Base-by-base conservation (phyloP, 768 basidiomycete genomes). In the Collybia mongolica region DNA sequence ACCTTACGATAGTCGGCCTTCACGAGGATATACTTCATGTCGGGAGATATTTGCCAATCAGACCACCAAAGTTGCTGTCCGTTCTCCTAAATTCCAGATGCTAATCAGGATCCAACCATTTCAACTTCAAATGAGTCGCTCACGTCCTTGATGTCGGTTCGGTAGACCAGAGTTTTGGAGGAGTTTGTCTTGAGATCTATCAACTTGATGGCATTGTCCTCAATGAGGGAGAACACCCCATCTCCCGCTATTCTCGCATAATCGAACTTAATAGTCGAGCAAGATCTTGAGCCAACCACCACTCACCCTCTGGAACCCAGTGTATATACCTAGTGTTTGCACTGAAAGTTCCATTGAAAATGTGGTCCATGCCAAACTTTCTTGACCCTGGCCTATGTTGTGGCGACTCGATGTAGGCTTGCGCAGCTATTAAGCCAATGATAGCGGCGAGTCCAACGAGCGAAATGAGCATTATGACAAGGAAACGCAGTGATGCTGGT, bases 291-390 rank as follows among this genome's bases (percentile, higher is more conserved):
- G 38, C 6, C 17, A 9, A 6, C 24, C 5, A 4, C 12, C 24
- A 59, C 81, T 36, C 54, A 93, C 95, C 96, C 81, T 97, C 94
- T 7, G 88, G 83, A 23, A 98, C 86, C 97, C 97, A 99, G 39
- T 83, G 75, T 28, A 99, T 64, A 18, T 59, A 58, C 42, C 75
- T 73, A 2, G 62, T 58, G 2, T 75, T 61, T 2, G 74, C 67
- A 14, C 28, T 53, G 62, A 98, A 98, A 1, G 95, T 98, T 3
- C 92, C 93, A 62, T 97, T 96, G 72, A 93, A 93, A 44, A 97
- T 67, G 64, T 94, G 88, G 62, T 98, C 92, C 78, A 98, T 83
- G 3, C 86, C 87, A 24, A 98, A 74, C 56, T 81, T 88, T 51
- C 73, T 74, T 29, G 65, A 74, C 1, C 90, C 88, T 22, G 75